These are phyloP conservation scores for Botryotinia calthae DNA, from an alignment of 2,329 filamentous ascomycete species.

Conservation along the genomic window DNA sequence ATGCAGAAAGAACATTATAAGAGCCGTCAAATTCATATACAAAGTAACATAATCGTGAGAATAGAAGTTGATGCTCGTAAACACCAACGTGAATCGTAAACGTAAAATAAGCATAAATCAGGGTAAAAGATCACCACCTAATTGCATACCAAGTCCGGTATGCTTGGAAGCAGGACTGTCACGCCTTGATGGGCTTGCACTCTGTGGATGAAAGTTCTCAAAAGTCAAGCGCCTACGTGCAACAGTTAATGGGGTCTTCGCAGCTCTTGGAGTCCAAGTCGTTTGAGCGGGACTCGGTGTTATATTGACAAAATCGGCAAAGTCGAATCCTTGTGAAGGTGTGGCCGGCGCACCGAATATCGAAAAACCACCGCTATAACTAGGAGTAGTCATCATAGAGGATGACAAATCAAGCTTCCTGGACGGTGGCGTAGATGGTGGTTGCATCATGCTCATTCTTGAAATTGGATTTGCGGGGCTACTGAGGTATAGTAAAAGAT, in stretches of 20 bases:
- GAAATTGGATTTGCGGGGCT: conserved; percentile 68
- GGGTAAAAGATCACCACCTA: conserved; percentile 61
- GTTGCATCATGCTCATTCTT: conserved; percentile 62
- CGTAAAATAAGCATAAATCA: conserved; percentile 33
- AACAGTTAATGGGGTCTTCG: conserved; percentile 35
- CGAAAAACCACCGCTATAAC: conserved; percentile 59
- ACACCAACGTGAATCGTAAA: conserved; percentile 17
- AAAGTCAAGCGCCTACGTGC: conserved; percentile 35
- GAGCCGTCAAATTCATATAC: conserved; percentile 24
- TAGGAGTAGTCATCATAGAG: conserved; percentile 87
- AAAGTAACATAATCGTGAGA: conserved; percentile 56
- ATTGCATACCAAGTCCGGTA: conserved; percentile 59
- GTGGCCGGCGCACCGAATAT: conserved; percentile 71
- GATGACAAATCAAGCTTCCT: conserved; percentile 70
- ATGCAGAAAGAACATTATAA: conserved; percentile 20
- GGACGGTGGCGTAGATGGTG: conserved; percentile 73
- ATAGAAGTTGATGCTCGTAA: conserved; percentile 34
- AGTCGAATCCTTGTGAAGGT: conserved; percentile 82
- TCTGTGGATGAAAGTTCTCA: conserved; percentile 31
- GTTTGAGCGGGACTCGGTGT: conserved; percentile 92
- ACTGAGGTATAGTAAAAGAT: conserved; percentile 78
- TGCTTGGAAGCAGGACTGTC: conserved; percentile 41
- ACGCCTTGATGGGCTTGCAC: conserved; percentile 27
- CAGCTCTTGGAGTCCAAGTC: conserved; percentile 55
- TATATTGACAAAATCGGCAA: conserved; percentile 96